phyloP scores from a whole-genome alignment of 257 asterid genomes.

The Fraxinus americana region DNA sequence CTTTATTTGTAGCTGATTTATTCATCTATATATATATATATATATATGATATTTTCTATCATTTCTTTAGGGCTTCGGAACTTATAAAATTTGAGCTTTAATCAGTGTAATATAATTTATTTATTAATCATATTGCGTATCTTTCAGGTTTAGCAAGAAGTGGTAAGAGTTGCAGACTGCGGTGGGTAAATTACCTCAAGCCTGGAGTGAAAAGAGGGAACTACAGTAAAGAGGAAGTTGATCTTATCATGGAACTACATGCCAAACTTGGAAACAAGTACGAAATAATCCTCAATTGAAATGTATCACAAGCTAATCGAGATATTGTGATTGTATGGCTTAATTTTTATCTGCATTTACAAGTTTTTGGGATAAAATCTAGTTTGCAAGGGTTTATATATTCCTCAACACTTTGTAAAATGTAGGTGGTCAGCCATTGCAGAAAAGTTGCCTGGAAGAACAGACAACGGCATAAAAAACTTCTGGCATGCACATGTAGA shows the following conservation, averaged over 20 bases:
- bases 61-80: not conserved
- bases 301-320: not conserved
- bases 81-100: not conserved
- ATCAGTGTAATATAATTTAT: not conserved
- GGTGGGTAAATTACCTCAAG: constrained; percentile 65
- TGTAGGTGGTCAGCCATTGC: constrained; percentile 62
- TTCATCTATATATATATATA: no score
- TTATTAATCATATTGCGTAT: not conserved
- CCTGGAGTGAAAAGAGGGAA: constrained; percentile 50
- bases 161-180: constrained; percentile 63
- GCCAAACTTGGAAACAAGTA: constrained; percentile 51
- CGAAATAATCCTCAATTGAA: not conserved
- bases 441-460: constrained; percentile 42
- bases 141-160: constrained; percentile 52
- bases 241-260: constrained; percentile 42
- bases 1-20: not conserved
- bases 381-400: not conserved
- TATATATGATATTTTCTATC: no score
- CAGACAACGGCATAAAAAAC: constrained; percentile 55
- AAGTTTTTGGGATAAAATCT: not conserved
- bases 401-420: not conserved
- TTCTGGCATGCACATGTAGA: constrained; percentile 51
- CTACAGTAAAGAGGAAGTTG: constrained; percentile 42
- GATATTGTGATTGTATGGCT: not conserved
- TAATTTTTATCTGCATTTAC: not conserved